phyloP scores from a whole-genome alignment of 106 monocot species.

The Hemerocallis citrina region DNA sequence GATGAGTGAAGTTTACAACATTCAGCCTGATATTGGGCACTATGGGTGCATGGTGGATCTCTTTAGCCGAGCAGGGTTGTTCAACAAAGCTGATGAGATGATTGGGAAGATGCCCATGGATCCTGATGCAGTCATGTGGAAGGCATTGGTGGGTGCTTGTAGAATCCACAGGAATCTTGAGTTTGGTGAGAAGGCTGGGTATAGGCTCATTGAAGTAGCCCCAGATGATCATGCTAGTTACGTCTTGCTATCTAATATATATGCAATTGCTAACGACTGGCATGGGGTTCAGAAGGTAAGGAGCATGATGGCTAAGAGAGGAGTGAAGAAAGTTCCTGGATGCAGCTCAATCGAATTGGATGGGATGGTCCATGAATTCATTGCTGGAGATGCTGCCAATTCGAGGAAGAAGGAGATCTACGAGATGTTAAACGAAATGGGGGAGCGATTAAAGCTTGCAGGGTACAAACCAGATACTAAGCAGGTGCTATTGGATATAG shows the following conservation, averaged over 20 bases:
- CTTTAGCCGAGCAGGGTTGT: constrained; percentile 39
- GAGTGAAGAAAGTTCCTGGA: constrained; percentile 56
- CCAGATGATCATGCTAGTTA: constrained; percentile 49
- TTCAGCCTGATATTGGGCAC: constrained; percentile 51
- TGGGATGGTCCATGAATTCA: constrained; percentile 43
- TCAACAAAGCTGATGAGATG: constrained; percentile 36
- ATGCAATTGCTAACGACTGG: constrained; percentile 42
- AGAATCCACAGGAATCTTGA: constrained; percentile 32
- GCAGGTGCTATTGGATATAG: constrained; percentile 41
- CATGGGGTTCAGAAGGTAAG: constrained; percentile 33
- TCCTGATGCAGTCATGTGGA: constrained; percentile 60
- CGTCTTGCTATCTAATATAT: constrained; percentile 51
- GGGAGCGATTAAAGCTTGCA: constrained; percentile 17
- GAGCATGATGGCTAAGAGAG: constrained; percentile 45
- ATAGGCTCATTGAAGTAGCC: constrained; percentile 35
- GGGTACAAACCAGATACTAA: constrained; percentile 38
- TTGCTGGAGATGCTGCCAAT: constrained; percentile 35
- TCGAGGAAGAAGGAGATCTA: constrained; percentile 34
- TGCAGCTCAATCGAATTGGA: constrained; percentile 49
- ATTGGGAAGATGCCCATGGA: constrained; percentile 47
- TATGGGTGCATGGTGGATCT: constrained; percentile 74
- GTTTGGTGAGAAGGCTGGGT: constrained; percentile 45
- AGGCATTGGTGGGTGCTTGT: constrained; percentile 50
- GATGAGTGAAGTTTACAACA: constrained; percentile 32
- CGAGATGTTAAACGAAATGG: constrained; percentile 34